Evolutionary conservation across 371 early-diverging fungal species (phyloP), one percentile per base, ranked within the genome.

Genomic region (Mucor indicus): DNA sequence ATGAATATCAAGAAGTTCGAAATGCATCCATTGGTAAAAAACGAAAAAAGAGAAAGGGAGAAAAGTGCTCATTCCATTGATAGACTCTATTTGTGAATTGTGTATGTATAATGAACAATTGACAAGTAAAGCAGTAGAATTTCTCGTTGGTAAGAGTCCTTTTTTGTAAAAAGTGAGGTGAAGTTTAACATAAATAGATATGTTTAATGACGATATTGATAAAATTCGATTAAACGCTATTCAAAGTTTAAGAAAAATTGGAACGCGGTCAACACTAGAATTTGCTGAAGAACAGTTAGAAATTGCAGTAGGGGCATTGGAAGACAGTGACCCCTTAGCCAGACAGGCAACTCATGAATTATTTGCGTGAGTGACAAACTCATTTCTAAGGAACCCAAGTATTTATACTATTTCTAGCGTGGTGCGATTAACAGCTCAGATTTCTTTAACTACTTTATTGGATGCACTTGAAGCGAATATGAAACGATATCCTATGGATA

Each of bases 191-290:
- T 8, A 24, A 15, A 17, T 56, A 86, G 95, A 93, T 45, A 94
- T 94, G 91, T 91, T 94, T 55, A 93, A 93, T 65, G 95, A 95
- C 59, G 92, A 93, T 55, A 87, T 89, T 53, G 85, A 85, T 44
- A 67, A 71, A 29, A 90, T 94, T 4, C 85, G 95, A 8, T 57
- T 89, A n/a, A 86, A 89, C 41, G 84, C 93, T 0, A 79, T 93
- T 35, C 73, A 77, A 21, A 87, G 83, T 47, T 77, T 95, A 19
- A 69, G 72, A 25, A 80, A 81, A 33, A 85, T 95, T 22, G 91
- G 89, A 0, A 62, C 67, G 1, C 62, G 66, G 9, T 54, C 75
- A 13, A 60, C 63, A 1, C 64, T 92, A 3, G 60, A 71, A n/a
- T 70, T 92, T 38, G 79, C 84, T 30, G 79, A 72, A n/a, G 89